Evolutionary conservation across 2,329 filamentous ascomycete genomes (phyloP), one percentile per base, ranked within the genome.

Genomic region (Graphiopsis chlorocephala): DNA sequence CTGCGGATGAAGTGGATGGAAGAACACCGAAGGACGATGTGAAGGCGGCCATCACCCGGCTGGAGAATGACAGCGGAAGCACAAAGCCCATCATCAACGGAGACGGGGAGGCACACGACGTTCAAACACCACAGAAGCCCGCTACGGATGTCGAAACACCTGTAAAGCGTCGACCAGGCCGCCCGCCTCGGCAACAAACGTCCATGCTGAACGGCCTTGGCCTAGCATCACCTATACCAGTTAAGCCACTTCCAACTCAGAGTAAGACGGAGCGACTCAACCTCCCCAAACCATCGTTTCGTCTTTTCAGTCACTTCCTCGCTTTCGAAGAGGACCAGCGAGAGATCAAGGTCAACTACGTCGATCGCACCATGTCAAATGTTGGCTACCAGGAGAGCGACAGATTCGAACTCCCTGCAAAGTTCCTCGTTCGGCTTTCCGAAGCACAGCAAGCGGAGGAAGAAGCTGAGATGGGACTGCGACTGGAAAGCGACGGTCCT

Each of bases 341-440:
- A 68, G 92, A 92, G 48, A 90, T 94, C 74, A 88, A 91, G 66
- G 72, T 74, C 66, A 91, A 94, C 72, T 98, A 97, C 77, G 93
- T 98, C 55, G 94, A 97, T 78, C 93, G 95, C 74, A 90, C 92
- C 1, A 97, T 98, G 93, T 93, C 93, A 71, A 94, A 92, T 72
- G 91, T 97, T 55, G 94, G 94, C 60, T 98, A 97, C 74, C 94
- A 97, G 78, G 93, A 97, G 79, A 97, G 90, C 72, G 94, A 98
- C 78, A 84, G 93, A 65, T 98, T 93, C 74, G 83, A 91, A 61
- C 88, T 91, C 53, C 90, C 92, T 5, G 90, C 93, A 62, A 85
- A 86, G 66, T 88, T 85, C 61, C 82, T 96, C 66, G 85, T 90
- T 65, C 83, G 87, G 15, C 81, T 88, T 68, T 81, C 84, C 2